phyloP scores from a whole-genome alignment of 2,329 filamentous ascomycete species.

The Grosmannia serpens region DNA sequence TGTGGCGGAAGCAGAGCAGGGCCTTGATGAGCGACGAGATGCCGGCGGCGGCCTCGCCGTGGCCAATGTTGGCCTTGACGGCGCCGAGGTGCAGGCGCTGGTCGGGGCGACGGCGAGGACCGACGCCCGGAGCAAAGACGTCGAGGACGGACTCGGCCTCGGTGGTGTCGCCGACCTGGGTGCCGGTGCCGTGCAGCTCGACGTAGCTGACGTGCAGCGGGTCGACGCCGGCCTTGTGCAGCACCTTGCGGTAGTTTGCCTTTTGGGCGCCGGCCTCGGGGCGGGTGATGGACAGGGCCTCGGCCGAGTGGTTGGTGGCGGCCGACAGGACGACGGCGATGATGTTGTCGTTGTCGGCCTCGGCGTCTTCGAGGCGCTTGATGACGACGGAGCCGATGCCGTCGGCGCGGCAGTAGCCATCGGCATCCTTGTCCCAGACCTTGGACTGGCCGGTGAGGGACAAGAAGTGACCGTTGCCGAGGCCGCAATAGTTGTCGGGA shows the following conservation, averaged over 20 bases:
- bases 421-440: conserved; percentile 31
- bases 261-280: conserved; percentile 48
- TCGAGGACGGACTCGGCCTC: conserved; percentile 46
- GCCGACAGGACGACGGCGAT: conserved; percentile 50
- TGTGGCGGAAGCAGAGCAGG: conserved; percentile 37
- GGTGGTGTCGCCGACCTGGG: conserved; percentile 50
- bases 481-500: conserved; percentile 66
- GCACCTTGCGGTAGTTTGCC: conserved; percentile 42
- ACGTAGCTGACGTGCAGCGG: conserved; percentile 50
- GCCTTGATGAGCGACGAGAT: conserved; percentile 32
- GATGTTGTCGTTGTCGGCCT: conserved; percentile 31
- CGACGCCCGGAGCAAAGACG: not conserved
- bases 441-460: conserved; percentile 63
- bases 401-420: conserved; percentile 50
- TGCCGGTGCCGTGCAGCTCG: conserved; percentile 61
- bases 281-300: conserved; percentile 51
- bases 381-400: conserved; percentile 30
- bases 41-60: conserved; percentile 33
- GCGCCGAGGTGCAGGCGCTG: conserved; percentile 32
- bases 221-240: conserved; percentile 43
- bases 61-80: conserved; percentile 40
- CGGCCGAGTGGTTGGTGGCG: conserved; percentile 52
- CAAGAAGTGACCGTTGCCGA: conserved; percentile 65
- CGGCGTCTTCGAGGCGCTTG: conserved; percentile 34
- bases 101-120: conserved; percentile 11